Evolutionary conservation across 331 rosid genomes (phyloP).

Genomic region (Stylosanthes scabra): DNA sequence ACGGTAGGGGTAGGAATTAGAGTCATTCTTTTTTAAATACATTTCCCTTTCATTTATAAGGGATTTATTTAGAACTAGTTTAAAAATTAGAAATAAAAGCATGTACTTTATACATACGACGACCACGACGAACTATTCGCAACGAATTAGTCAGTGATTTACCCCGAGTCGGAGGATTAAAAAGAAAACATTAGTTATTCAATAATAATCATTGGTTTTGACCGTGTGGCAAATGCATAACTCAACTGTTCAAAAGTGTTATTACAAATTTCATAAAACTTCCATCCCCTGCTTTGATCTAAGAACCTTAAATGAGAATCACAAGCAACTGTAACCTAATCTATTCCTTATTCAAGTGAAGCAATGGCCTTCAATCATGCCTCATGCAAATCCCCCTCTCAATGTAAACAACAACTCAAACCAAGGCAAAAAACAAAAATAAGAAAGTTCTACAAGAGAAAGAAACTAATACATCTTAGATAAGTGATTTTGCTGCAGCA

Average conservation of each 20-base stretch:
- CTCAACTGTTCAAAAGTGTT: constrained; percentile 49
- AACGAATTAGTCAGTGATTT: too few relatives aligned
- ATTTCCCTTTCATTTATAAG: too few relatives aligned
- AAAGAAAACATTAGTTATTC: neutral
- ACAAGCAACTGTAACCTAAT: constrained; percentile 44
- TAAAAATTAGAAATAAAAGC: too few relatives aligned
- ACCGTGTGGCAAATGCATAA: constrained; percentile 44
- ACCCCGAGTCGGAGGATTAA: too few relatives aligned
- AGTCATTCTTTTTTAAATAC: too few relatives aligned
- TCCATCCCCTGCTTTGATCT: constrained; percentile 39
- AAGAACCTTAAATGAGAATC: constrained; percentile 45
- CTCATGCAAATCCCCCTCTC: constrained; percentile 43
- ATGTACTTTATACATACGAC: too few relatives aligned
- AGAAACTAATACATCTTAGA: constrained; percentile 43
- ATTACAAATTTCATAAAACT: constrained; percentile 50
- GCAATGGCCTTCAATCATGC: constrained; percentile 47
- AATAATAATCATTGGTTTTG: constrained; percentile 32
- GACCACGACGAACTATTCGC: too few relatives aligned
- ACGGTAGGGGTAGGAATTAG: neutral
- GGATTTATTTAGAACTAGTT: too few relatives aligned
- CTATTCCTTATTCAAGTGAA: constrained; percentile 55
- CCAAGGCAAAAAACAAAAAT: constrained; percentile 33
- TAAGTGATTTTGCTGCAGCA: constrained; percentile 78
- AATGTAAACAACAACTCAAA: constrained; percentile 46
- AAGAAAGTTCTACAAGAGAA: constrained; percentile 21